Conservation (phyloP, 495 filamentous ascomycete species). For the Penicillium macrosclerotiorum region DNA sequence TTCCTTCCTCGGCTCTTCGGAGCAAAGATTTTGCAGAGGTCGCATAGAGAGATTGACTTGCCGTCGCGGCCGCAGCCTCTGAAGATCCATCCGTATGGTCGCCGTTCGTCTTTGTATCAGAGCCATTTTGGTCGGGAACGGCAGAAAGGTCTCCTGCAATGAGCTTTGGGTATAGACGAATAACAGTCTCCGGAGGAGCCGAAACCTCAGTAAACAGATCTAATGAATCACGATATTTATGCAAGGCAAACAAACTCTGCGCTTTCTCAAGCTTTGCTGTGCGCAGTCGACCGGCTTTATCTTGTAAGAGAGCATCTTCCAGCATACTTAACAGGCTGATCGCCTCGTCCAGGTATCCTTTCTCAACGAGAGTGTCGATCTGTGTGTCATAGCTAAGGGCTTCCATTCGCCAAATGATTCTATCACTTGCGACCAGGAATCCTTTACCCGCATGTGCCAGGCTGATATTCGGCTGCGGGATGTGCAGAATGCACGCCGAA, state of each 20-base stretch:
- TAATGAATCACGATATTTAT: constrained; percentile 83
- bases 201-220: constrained; percentile 87
- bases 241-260: constrained; percentile 73
- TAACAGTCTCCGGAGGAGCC: constrained; percentile 85
- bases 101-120: constrained; percentile 44
- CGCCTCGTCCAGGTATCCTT: constrained; percentile 81
- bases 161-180: constrained; percentile 75
- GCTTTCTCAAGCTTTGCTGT: constrained; percentile 90
- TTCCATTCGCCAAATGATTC: constrained; percentile 92
- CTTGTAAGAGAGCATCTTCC: constrained; percentile 83
- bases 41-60: constrained; percentile 26
- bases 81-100: constrained; percentile 26
- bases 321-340: constrained; percentile 85
- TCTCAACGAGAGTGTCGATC: constrained; percentile 77
- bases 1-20: constrained; percentile 37
- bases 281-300: constrained; percentile 76
- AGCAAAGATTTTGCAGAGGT: constrained; percentile 63
- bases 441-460: constrained; percentile 92
- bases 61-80: constrained; percentile 18
- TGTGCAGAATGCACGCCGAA: constrained; percentile 77
- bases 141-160: constrained; percentile 80
- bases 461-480: constrained; percentile 90
- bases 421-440: constrained; percentile 85
- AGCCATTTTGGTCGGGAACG: constrained; percentile 46
- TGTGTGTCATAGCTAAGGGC: constrained; percentile 91